Conservation (phyloP, 208 protist genomes). For the Wallacemonas sp. region DNA sequence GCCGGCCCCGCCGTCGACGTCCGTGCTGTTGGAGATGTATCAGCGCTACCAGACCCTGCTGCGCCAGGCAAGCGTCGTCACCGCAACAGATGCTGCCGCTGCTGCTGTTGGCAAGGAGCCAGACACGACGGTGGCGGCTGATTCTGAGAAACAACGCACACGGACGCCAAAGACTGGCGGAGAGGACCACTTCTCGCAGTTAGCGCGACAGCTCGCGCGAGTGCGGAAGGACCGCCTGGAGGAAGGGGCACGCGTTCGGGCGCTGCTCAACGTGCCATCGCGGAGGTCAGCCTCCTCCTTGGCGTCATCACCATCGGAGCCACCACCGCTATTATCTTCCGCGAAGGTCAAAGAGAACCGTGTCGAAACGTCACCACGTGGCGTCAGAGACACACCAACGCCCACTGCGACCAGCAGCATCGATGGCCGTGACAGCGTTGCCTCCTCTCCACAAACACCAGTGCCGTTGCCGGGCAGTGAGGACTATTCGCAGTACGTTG, state of each 20-base stretch:
- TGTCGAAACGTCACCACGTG: too few relatives aligned
- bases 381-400: not conserved
- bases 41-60: conserved; percentile 8
- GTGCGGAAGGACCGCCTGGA: not conserved
- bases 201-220: not conserved
- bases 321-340: too few relatives aligned
- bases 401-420: not conserved
- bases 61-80: not conserved
- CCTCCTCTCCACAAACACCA: too few relatives aligned
- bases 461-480: too few relatives aligned
- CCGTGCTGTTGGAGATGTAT: conserved; percentile 37
- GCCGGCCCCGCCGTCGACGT: conserved; percentile 37
- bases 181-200: too few relatives aligned
- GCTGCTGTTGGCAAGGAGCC: too few relatives aligned
- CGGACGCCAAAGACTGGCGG: too few relatives aligned
- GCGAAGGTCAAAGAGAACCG: too few relatives aligned
- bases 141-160: too few relatives aligned
- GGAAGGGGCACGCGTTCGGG: conserved; percentile 3
- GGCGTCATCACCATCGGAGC: not conserved
- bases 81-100: too few relatives aligned
- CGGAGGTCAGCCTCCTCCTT: too few relatives aligned
- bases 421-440: not conserved
- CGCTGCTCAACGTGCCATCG: conserved; percentile 1
- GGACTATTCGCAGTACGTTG: not conserved
- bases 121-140: too few relatives aligned